Evolutionary conservation across 1,284 basidiomycete genomes (phyloP), one percentile per base, ranked within the genome.

Genomic region (Gomphus sp.): DNA sequence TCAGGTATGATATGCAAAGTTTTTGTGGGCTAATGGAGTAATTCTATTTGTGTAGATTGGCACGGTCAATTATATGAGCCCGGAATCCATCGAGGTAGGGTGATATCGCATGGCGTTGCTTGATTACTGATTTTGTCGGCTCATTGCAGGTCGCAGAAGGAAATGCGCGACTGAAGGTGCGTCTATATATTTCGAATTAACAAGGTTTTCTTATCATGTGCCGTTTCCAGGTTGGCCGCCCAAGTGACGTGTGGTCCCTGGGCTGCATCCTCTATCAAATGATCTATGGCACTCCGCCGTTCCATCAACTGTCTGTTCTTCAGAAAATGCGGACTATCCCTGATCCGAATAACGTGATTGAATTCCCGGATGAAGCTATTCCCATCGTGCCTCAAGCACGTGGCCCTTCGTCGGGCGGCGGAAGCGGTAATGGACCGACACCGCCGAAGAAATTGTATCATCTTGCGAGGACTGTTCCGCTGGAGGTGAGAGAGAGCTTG

Each of bases 241-340:
- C 92, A 0, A 90, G 87, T 58, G 96, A 99, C 69, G 91, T 99
- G 37, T 99, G 96, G 96, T 96, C 94, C 2, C 76, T 99, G 1
- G 96, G 96, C 0, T 98, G 94, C 71, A 99, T 99, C 66, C 79
- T 99, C 31, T 98, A 98, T 73, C 96, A 89, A 71, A 98, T 99
- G 94, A 83, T 98, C 12, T 99, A 98, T 69, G 93, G 94, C 10
- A 82, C 84, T 22, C 90, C 94, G 0, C 96, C 97, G 1, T 99
- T 99, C 76, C 87, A 93, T 47, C 84, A 89, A 63, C 80, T 96
- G 25, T 80, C 82, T 0, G 81, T 93, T 41, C 86, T 87, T 59
- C 88, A 90, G 65, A 95, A 94, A 74, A 88, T 95, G 82, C 87
- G 87, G 64, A 87, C 87, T 7, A 96, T 96, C 62, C 88, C 91